Base-by-base conservation (phyloP, 2,329 filamentous ascomycete species). In the Drechslerella coelobrocha region DNA sequence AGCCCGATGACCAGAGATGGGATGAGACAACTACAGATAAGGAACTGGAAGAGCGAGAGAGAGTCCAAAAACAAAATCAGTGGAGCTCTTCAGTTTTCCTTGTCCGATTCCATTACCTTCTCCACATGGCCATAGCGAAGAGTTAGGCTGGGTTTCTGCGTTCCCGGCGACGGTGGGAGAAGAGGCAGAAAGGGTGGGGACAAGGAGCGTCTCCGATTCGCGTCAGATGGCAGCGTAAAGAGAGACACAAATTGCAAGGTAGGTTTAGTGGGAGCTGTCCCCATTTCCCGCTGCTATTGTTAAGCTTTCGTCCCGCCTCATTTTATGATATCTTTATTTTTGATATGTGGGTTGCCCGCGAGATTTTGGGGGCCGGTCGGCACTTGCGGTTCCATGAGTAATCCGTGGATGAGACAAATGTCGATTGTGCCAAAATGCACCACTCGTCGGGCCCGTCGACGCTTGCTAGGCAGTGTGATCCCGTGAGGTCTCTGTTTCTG, bases 1-100 rank as follows among this genome's bases (percentile, higher is more conserved):
- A 62, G 65, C 57, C 53, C 61, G 65, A 62, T 62, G 65, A 53
- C 56, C 63, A 26, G 59, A 69, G 65, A 69, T 69, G 65, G 65
- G 65, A 69, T 69, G 65, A 69, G 65, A 69, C 65, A 69, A 41
- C 65, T 57, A 69, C 65, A 69, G 65, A 69, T 69, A 69, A 69
- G 63, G 34, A 51, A 57, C 45, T 31, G n/a, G n/a, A n/a, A n/a
- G n/a, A n/a, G n/a, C 47, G 7, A 52, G 31, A 51, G 50, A 69
- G 17, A 50, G 17, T 51, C 10, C 17, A 1, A 52, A 43, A 41
- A 21, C 19, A 52, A 68, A 61, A 27, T 24, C 24, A 47, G 34
- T 69, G 65, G 65, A 69, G 65, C 65, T 69, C 65, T 59, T 69
- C 57, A 62, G 5, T 41, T 59, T 61, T 69, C 41, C 29, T 69